Evolutionary conservation across 345 rosid genomes (phyloP).

Genomic region (Trapa bicornis): DNA sequence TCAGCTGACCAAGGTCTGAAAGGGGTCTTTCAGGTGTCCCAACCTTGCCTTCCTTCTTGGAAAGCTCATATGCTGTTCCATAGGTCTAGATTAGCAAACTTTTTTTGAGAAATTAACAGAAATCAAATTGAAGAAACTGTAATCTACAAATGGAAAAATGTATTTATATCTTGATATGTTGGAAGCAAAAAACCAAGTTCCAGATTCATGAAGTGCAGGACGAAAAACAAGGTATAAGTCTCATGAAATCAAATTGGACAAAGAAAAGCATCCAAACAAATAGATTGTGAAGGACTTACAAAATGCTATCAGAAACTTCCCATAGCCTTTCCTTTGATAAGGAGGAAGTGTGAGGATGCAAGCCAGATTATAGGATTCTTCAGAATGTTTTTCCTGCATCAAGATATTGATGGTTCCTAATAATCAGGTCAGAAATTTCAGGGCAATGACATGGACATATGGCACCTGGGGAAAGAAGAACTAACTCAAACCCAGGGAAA

Average conservation of each 20-base stretch:
- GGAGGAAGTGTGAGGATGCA: conserved; percentile 97
- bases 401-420: conserved; percentile 1
- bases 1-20: conserved; percentile 86
- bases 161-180: neutral
- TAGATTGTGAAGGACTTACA: conserved; percentile 39
- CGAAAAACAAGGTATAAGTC: neutral
- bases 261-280: neutral
- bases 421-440: neutral
- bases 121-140: neutral
- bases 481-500: neutral
- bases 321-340: conserved; percentile 98
- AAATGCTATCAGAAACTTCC: conserved; percentile 90
- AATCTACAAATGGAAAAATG: neutral
- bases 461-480: neutral
- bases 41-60: conserved; percentile 97
- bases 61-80: conserved; percentile 86
- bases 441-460: neutral
- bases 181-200: neutral
- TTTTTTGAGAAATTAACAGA: neutral
- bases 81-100: conserved; percentile 2
- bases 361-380: conserved; percentile 95
- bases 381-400: conserved; percentile 92
- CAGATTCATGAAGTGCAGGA: neutral
- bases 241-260: neutral
- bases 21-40: conserved; percentile 99